Evolutionary conservation across 805 yeast species (phyloP).

Genomic region (Scheffersomyces lignosus): DNA sequence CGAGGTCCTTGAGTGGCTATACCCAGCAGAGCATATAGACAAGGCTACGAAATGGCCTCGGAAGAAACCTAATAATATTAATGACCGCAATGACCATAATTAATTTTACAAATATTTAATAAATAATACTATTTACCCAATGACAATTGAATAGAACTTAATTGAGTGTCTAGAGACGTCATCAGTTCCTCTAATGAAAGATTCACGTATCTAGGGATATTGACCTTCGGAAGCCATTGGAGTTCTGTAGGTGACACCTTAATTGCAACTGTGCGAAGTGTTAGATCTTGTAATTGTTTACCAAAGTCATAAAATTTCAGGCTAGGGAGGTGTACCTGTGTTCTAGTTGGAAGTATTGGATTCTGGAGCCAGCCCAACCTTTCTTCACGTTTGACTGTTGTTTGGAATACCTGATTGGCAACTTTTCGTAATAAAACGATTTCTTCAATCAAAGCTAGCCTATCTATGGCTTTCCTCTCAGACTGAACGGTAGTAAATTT

Average conservation of each 20-base stretch:
- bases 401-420: slow-evolving; percentile 10
- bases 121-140: neutral
- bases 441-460: slow-evolving; percentile 44
- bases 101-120: too few relatives aligned
- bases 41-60: slow-evolving; percentile 77
- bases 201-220: neutral
- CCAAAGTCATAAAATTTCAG: neutral
- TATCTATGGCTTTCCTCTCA: slow-evolving; percentile 32
- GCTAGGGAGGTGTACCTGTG: too few relatives aligned
- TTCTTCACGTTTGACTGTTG: too few relatives aligned
- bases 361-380: too few relatives aligned
- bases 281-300: neutral
- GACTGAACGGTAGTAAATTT: slow-evolving; percentile 32
- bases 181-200: neutral
- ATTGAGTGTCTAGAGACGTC: too few relatives aligned
- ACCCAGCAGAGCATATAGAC: slow-evolving; percentile 73
- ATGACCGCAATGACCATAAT: slow-evolving; percentile 2
- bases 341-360: too few relatives aligned
- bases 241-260: neutral
- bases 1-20: slow-evolving; percentile 63
- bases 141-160: neutral
- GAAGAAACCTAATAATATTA: slow-evolving; percentile 6
- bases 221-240: neutral
- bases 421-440: slow-evolving; percentile 42
- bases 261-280: neutral